These are phyloP conservation scores for Abelmoschus esculentus DNA, from an alignment of 345 rosid genomes.

Conservation along the genomic window DNA sequence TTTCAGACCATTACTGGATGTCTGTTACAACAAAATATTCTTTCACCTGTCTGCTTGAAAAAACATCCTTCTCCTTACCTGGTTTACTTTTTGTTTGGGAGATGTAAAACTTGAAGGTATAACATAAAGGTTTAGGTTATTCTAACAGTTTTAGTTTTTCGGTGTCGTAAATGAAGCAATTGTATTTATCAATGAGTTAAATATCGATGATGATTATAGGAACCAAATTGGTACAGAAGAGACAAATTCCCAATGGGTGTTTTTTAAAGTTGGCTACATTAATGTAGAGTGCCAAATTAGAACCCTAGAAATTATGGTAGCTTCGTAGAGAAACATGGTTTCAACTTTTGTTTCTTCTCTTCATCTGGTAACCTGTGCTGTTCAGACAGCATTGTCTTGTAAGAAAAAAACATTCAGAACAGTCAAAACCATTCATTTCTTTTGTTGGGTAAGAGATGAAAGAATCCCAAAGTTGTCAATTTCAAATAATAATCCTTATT, in stretches of 20 bases:
- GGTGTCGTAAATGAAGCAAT: no score
- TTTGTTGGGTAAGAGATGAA: neutral
- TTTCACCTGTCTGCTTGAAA: neutral
- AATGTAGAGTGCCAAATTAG: neutral
- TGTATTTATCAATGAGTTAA: no score
- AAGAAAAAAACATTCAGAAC: neutral
- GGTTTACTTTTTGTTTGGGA: neutral
- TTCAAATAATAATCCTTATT: neutral
- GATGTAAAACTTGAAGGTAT: neutral
- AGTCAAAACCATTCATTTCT: no score
- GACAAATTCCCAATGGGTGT: neutral
- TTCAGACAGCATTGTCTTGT: neutral
- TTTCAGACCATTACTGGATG: neutral
- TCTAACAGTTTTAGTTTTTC: no score
- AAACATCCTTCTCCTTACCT: neutral
- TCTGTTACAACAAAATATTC: neutral
- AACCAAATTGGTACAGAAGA: neutral
- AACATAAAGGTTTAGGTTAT: neutral
- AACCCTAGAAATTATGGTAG: slow-evolving; percentile 7
- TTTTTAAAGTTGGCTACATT: neutral
- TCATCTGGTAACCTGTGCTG: slow-evolving; percentile 7
- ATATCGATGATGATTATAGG: no score
- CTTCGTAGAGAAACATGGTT: neutral
- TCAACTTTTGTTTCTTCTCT: slow-evolving; percentile 1
- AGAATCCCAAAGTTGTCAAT: neutral